Evolutionary conservation across 805 yeast genomes (phyloP), one percentile per base, ranked within the genome.

Genomic region (Ogataea pini): DNA sequence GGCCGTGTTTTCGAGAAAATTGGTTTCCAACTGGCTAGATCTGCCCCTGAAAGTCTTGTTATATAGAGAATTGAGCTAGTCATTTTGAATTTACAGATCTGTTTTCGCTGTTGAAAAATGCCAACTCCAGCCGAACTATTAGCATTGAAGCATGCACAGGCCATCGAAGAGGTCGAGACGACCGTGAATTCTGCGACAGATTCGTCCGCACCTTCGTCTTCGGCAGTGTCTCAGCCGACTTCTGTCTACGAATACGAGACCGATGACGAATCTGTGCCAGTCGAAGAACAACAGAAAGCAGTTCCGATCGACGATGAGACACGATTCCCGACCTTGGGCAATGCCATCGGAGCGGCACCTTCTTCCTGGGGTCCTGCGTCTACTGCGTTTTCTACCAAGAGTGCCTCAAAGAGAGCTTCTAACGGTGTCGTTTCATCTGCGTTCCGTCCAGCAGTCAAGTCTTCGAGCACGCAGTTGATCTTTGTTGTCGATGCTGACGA

Each of bases 401-500:
- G 62, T 27, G 57, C 63, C 40, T 32, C 63, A 27, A 32, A 50
- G 36, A 50, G 58, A 14, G 20, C 42, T 25, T 7, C 39, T 16
- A 36, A 12, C 40, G 29, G 18, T 36, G 10, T 6, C 20, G 18
- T 46, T 7, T 4, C 46, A 7, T 2, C 49, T n/a, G 47, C 62
- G 31, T 60, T 65, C 47, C 60, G 55, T 41, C 73, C 72, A 24
- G 73, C 79, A 25, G 74, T 77, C 58, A 74, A 79, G 55, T 76
- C 89, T 9, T 72, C 80, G 18, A 77, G 78, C 46, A 74, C 88
- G 49, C 92, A 89, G 64, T 90, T 87, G 59, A 86, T 90, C 7
- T 88, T 91, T 63, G 78, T 88, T 42, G 77, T 91, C 60, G 84
- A 80, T 59, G 77, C 79, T 47, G 83, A 80, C 46, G 84, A 85